Percentiles rank a stretch among this genome's conserved stretches.
phyloP scores from a whole-genome alignment of 441 rosid genomes.

The Breynia disticha region DNA sequence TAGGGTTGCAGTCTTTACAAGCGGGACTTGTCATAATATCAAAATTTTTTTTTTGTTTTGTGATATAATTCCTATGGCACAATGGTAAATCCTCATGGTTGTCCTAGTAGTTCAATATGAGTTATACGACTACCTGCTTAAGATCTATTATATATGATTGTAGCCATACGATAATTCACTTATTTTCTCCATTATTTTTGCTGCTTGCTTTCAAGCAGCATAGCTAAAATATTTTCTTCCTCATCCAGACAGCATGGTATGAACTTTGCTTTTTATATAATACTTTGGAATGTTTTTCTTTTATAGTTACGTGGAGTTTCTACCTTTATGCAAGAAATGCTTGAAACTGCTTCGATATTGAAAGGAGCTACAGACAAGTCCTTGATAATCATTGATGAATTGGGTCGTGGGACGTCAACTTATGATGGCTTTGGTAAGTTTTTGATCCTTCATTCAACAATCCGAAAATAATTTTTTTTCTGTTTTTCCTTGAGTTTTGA shows the following conservation, averaged over 20 bases:
- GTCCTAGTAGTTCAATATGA: not conserved
- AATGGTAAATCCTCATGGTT: not conserved
- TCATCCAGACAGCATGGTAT: no score
- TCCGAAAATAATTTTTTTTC: slow-evolving; percentile 3
- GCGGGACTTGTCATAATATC: no score
- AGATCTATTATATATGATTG: not conserved
- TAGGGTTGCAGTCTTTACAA: no score
- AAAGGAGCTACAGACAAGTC: slow-evolving; percentile 92
- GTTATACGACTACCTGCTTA: not conserved
- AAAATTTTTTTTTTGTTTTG: no score
- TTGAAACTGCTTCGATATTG: slow-evolving; percentile 92
- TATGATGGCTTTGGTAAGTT: slow-evolving; percentile 95
- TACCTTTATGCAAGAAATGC: slow-evolving; percentile 96
- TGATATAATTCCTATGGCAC: not conserved
- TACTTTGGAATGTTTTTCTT: slow-evolving; percentile 4
- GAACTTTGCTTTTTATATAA: no score
- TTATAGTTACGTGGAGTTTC: slow-evolving; percentile 86
- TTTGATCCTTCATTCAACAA: slow-evolving; percentile 2
- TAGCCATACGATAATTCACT: not conserved
- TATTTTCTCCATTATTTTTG: no score
- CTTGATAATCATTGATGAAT: slow-evolving; percentile 88
- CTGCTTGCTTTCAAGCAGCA: not conserved
- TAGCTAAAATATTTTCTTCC: no score
- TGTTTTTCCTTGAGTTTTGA: slow-evolving; percentile 3
- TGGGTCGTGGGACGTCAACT: slow-evolving; percentile 98